A percentile compares a stretch with the other conserved stretches of the same genome.
phyloP scores from a whole-genome alignment of 176 grass and related monocot species.

The Aegilops tauschii region DNA sequence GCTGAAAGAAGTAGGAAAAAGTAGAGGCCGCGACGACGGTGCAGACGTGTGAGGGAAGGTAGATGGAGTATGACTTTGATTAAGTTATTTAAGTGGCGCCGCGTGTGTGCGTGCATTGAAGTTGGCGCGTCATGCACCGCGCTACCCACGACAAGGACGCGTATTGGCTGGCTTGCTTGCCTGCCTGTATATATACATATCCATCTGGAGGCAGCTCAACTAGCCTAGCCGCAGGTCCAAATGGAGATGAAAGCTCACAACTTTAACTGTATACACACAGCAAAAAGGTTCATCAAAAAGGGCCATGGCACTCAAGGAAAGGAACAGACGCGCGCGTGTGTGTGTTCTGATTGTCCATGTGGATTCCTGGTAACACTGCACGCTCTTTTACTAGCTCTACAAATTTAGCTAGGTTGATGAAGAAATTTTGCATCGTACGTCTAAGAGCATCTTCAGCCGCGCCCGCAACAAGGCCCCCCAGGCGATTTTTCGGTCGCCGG shows the following conservation, averaged over 20 bases:
- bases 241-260: background rate
- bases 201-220: background rate
- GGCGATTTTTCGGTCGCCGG: no score
- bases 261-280: background rate
- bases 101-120: background rate
- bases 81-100: background rate
- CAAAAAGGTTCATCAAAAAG: background rate
- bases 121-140: slow-evolving; percentile 17
- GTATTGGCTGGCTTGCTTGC: background rate
- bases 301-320: background rate
- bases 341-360: background rate
- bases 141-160: background rate
- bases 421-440: background rate
- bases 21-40: background rate
- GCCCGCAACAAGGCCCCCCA: no score
- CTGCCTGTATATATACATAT: background rate
- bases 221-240: no score
- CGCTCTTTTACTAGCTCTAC: background rate
- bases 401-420: background rate
- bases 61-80: background rate
- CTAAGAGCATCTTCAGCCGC: background rate
- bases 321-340: no score
- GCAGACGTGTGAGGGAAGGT: slow-evolving; percentile 5
- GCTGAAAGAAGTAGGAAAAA: no score
- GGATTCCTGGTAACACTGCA: background rate